Base-by-base conservation (phyloP, 2,329 filamentous ascomycete species). In the Fusarium oxysporum region DNA sequence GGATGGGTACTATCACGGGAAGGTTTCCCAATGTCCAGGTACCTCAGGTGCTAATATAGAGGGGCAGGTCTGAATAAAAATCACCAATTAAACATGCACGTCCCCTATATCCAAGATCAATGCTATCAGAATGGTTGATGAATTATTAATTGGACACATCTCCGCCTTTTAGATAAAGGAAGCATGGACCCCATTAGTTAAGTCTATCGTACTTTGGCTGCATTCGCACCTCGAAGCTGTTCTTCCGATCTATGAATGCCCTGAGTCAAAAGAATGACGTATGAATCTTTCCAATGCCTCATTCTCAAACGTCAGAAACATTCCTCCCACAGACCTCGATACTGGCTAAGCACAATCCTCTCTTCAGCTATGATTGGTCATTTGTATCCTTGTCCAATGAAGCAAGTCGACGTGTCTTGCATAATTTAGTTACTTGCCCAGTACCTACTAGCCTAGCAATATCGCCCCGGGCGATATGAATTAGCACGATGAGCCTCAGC, bases 391-490 rank as follows among this genome's bases (percentile, higher is more conserved):
- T 66, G 38, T 53, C 48, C 38, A 53, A 47, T 54, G 59, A 67
- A 30, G 53, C 37, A 60, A 60, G 76, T 72, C 77, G 74, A 76
- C 77, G 77, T 79, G 77, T 79, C 77, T 75, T 77, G 77, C 77
- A 79, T 78, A 30, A 37, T 33, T 28, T 55, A 55, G 35, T 43
- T n/a, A 55, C 25, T 30, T 43, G 28, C 11, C 21, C 23, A n/a
- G 51, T 35, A 58, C 30, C 25, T 50, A 35, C 23, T 35, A 30
- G 19, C 23, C 23, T 38, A n/a, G 41, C 43, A 68, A 72, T 73
- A 76, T 77, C 35, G 37, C 44, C 68, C 41, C 28, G 10, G n/a
- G 17, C 25, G 48, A 48, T 56, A 14, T 38, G 19, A 25, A 35
- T 35, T 44, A 30, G 43, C 33, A 30, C n/a, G 21, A 63, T 47